Evolutionary conservation across 225 moss, liverwort and hornwort species (phyloP).

Genomic region (Polytrichum formosum): DNA sequence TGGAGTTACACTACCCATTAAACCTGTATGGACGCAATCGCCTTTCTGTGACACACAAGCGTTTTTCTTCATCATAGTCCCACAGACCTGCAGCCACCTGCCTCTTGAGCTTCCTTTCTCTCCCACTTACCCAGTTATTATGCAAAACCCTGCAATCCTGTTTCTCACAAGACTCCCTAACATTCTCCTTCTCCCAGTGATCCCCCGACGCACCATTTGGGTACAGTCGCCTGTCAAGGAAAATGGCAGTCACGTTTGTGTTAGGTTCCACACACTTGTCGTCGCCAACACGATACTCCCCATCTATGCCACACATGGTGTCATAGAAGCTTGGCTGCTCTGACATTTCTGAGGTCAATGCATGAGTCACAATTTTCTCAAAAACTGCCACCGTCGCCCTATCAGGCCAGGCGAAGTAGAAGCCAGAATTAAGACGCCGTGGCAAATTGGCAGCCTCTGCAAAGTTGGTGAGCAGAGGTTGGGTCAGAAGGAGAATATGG

Average conservation of each 20-base stretch:
- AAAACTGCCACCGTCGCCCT: slow-evolving; percentile 57
- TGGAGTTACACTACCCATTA: background rate
- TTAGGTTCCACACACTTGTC: slow-evolving; percentile 65
- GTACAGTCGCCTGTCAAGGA: slow-evolving; percentile 61
- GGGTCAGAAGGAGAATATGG: too few relatives aligned
- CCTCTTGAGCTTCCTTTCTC: slow-evolving; percentile 68
- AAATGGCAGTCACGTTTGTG: slow-evolving; percentile 74
- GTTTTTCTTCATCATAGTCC: slow-evolving; percentile 73
- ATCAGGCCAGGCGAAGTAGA: slow-evolving; percentile 93
- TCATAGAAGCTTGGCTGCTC: slow-evolving; percentile 99
- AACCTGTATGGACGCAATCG: too few relatives aligned
- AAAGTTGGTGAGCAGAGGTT: slow-evolving; percentile 12
- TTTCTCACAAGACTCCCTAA: slow-evolving; percentile 56
- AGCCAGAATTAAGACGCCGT: slow-evolving; percentile 84
- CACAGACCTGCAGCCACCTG: slow-evolving; percentile 82
- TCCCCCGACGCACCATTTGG: slow-evolving; percentile 81
- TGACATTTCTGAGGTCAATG: slow-evolving; percentile 56
- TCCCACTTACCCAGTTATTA: slow-evolving; percentile 87
- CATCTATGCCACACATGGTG: slow-evolving; percentile 73
- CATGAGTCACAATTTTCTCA: slow-evolving; percentile 72
- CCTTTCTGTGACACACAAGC: slow-evolving; percentile 36
- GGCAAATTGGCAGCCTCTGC: slow-evolving; percentile 81
- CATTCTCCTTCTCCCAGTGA: slow-evolving; percentile 59
- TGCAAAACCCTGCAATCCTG: slow-evolving; percentile 76
- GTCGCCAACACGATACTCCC: slow-evolving; percentile 51